phyloP scores from a whole-genome alignment of 768 basidiomycete species.

The Pleurotus tuber-regium region DNA sequence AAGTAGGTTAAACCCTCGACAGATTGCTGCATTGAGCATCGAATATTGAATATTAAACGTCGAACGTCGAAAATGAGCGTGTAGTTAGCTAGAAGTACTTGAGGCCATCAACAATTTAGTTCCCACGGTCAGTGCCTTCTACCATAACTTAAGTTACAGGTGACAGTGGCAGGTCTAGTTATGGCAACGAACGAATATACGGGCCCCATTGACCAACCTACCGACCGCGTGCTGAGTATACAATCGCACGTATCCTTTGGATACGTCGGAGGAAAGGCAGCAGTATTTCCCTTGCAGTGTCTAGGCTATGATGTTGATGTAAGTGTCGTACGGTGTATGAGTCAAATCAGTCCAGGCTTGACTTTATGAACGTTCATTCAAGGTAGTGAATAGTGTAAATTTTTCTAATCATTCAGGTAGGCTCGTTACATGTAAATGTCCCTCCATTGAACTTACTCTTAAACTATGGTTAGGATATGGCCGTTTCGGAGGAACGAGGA shows the following conservation, averaged over 20 bases:
- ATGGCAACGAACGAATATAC: no score
- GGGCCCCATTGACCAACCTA: background rate
- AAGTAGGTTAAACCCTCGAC: no score
- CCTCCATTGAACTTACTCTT: background rate
- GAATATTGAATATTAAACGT: no score
- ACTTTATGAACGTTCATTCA: conserved; percentile 12
- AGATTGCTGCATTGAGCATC: no score
- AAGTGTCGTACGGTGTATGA: no score
- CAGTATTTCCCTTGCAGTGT: conserved; percentile 74
- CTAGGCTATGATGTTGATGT: conserved; percentile 97
- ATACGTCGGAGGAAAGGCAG: conserved; percentile 87
- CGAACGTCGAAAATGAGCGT: no score
- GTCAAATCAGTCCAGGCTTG: conserved; percentile 12
- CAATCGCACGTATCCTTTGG: conserved; percentile 94
- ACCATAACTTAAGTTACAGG: no score
- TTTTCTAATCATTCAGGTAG: conserved; percentile 92
- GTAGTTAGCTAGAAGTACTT: no score
- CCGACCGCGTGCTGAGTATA: conserved; percentile 75
- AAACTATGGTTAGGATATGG: conserved; percentile 67
- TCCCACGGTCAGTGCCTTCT: no score
- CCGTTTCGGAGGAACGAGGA: conserved; percentile 73
- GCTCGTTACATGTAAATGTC: conserved; percentile 16
- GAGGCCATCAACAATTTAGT: no score
- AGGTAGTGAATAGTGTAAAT: conserved; percentile 91
- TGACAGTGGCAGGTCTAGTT: no score